Conservation (phyloP, 371 early-diverging fungal genomes). For the Syncephalastrum sp. region DNA sequence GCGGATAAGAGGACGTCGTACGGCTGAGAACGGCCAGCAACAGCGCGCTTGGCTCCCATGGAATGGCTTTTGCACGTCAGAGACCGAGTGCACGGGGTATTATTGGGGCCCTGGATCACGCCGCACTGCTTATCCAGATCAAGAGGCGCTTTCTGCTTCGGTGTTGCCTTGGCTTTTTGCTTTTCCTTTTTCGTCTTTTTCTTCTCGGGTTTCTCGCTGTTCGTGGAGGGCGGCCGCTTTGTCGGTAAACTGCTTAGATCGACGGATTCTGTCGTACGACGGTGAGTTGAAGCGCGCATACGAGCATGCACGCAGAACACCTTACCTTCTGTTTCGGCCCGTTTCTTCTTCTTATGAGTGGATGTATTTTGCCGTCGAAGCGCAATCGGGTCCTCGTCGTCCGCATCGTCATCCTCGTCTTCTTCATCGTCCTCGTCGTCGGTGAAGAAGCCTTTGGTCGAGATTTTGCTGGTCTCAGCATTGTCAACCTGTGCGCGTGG, state of each 20-base stretch:
- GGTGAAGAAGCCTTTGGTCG: conserved; percentile 17
- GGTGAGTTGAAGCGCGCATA: too few relatives aligned
- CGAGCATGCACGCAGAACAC: too few relatives aligned
- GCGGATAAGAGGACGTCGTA: conserved; percentile 72
- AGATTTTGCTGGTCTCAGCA: conserved; percentile 11
- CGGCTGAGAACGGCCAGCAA: conserved; percentile 71
- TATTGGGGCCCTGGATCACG: conserved; percentile 58
- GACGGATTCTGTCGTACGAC: neutral
- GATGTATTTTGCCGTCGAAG: conserved; percentile 10
- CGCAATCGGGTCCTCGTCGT: conserved; percentile 21
- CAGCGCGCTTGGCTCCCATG: conserved; percentile 79
- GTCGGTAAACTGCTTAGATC: conserved; percentile 3
- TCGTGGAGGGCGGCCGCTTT: conserved; percentile 18
- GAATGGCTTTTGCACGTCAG: conserved; percentile 87
- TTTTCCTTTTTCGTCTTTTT: conserved; percentile 40
- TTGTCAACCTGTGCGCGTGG: conserved; percentile 12
- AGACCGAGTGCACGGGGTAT: conserved; percentile 70
- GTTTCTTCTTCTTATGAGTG: conserved; percentile 13
- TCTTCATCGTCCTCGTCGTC: conserved; percentile 31
- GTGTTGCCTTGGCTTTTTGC: conserved; percentile 29
- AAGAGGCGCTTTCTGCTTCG: conserved; percentile 58
- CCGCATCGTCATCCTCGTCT: conserved; percentile 26
- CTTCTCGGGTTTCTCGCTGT: conserved; percentile 30
- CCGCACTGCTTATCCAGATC: conserved; percentile 86
- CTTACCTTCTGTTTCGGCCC: conserved; percentile 8